Evolutionary conservation across 805 yeast species (phyloP), one percentile per base, ranked within the genome.

Genomic region (Hemisphaericaspora nanyangensis): DNA sequence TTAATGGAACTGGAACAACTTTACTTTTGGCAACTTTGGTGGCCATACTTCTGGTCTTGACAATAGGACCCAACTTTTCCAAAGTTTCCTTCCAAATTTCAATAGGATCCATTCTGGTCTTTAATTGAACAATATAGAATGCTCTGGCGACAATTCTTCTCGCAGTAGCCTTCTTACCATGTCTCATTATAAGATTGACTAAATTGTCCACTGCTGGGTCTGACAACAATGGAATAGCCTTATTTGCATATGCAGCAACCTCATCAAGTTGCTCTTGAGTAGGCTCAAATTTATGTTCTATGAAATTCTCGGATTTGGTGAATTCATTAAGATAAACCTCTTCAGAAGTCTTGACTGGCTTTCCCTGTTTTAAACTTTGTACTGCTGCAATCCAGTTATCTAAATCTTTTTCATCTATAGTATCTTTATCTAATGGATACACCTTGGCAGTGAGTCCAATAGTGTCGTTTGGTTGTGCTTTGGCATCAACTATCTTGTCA

Each of bases 151-250:
- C 70, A 35, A 74, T 71, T 50, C 75, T 82, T 56, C 82, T 82
- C 0, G 98, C 97, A 35, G 72, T 67, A 39, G 85, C 77, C 60
- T 90, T 93, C 60, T 82, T 81, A 31, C 99, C 99, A 56, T 87
- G 82, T 56, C 86, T 80, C 98, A 93, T 93, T 45, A 93, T 80
- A 67, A 89, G 72, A 57, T 89, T 89, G 39, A 86, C 82, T 54
- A 93, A 77, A 50, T 85, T 82, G 35, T 81, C 80, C 35, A 90
- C 69, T 16, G 81, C 76, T n/a, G 85, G 83, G 51, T 88, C 93
- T 32, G 66, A 63, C 47, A 72, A 69, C 19, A 67, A 54, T 19
- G 96, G 95, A 22, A 87, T 64, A 10, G 77, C 74, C 44, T 67
- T 64, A 29, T 60, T 68, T 42, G 72, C 65, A 36, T 82, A 63